Conservation (phyloP, 2,329 filamentous ascomycete genomes). For the Stagonosporopsis chrysanthemi region DNA sequence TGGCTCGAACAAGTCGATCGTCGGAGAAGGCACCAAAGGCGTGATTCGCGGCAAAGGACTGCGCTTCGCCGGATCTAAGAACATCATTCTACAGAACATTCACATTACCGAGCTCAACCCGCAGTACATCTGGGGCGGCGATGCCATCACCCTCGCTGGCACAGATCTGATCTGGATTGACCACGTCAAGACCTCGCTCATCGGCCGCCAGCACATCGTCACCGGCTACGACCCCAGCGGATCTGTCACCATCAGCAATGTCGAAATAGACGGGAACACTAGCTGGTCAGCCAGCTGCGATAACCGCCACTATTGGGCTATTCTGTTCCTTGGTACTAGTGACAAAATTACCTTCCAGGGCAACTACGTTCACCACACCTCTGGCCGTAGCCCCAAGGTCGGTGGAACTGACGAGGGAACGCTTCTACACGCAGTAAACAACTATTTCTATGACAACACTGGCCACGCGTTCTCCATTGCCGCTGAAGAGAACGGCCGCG, state of each 20-base stretch:
- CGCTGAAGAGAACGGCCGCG: conserved; percentile 11
- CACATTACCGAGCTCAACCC: conserved; percentile 50
- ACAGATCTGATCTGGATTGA: conserved; percentile 48
- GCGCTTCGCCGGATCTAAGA: conserved; percentile 43
- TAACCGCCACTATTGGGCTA: conserved; percentile 33
- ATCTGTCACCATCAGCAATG: conserved; percentile 33
- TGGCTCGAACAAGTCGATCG: conserved; percentile 51
- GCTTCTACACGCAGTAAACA: conserved; percentile 31
- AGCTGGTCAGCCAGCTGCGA: conserved; percentile 32
- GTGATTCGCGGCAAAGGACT: conserved; percentile 54
- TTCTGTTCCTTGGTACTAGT: conserved; percentile 24
- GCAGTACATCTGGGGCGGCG: conserved; percentile 51
- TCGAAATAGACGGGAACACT: conserved; percentile 32
- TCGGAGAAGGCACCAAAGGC: conserved; percentile 51
- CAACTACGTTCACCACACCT: conserved; percentile 38
- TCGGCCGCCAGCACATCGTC: conserved; percentile 31
- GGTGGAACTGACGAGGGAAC: conserved; percentile 24
- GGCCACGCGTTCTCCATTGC: conserved; percentile 27
- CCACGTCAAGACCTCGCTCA: conserved; percentile 30
- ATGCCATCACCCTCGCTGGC: conserved; percentile 47
- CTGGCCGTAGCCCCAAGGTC: conserved; percentile 30
- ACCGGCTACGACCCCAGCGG: conserved; percentile 24
- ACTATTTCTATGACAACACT: conserved; percentile 26
- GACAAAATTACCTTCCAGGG: conserved; percentile 32
- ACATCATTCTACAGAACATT: conserved; percentile 53